phyloP scores from a whole-genome alignment of 305 asterid species.

The Withania somnifera region DNA sequence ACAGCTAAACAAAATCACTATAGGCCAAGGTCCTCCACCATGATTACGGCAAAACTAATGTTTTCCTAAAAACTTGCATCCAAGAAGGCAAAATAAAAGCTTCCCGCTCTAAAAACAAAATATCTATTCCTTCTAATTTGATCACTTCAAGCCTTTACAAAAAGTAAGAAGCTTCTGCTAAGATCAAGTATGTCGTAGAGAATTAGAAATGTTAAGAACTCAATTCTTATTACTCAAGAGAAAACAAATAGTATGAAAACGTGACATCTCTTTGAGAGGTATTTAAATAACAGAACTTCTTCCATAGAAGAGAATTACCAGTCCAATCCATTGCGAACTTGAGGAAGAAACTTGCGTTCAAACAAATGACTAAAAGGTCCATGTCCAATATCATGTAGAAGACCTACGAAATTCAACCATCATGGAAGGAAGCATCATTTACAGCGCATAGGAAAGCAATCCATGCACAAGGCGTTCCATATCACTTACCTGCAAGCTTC shows the following conservation, averaged over 20 bases:
- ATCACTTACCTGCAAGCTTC: conserved; percentile 70
- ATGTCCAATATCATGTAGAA: conserved; percentile 90
- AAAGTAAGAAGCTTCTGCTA: neutral
- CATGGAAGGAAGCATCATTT: conserved; percentile 7
- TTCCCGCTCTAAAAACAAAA: neutral
- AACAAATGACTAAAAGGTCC: conserved; percentile 95
- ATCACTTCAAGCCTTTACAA: neutral
- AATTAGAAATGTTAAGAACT: neutral
- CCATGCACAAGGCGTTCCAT: neutral
- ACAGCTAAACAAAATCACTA: neutral
- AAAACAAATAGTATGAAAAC: neutral
- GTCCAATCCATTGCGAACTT: conserved; percentile 42
- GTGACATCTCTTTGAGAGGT: neutral
- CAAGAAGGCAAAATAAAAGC: neutral
- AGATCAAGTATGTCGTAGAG: neutral
- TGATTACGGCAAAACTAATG: neutral
- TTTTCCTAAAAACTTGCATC: neutral
- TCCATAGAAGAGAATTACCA: conserved; percentile 39
- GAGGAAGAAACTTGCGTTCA: conserved; percentile 84
- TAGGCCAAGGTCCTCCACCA: neutral
- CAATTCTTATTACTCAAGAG: neutral
- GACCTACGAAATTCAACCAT: conserved; percentile 35
- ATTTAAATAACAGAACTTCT: neutral
- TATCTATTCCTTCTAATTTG: neutral
- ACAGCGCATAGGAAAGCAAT: conserved; percentile 2